These are phyloP conservation scores for Calonectria pseudoreteaudii DNA, from an alignment of 2,329 filamentous ascomycete genomes.

Conservation along the genomic window DNA sequence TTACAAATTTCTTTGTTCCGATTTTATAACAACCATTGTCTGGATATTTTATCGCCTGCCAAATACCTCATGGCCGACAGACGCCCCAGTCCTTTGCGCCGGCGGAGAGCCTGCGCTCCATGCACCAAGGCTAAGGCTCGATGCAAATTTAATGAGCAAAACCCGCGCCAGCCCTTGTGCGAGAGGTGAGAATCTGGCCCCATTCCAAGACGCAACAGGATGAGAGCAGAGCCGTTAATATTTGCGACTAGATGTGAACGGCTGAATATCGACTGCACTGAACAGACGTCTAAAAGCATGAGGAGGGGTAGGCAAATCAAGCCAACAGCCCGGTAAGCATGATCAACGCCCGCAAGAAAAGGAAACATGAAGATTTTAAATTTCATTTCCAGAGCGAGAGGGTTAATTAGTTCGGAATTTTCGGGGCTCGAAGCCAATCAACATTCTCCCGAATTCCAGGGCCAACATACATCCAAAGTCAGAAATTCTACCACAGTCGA, in stretches of 20 bases:
- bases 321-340: slow-evolving; percentile 40
- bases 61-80: slow-evolving; percentile 26
- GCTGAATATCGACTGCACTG: slow-evolving; percentile 42
- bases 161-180: slow-evolving; percentile 39
- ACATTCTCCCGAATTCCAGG: background rate
- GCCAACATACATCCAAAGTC: background rate
- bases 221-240: background rate
- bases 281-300: slow-evolving; percentile 44
- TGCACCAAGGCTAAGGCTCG: slow-evolving; percentile 45
- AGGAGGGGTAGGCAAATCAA: slow-evolving; percentile 48
- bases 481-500: background rate
- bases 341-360: background rate
- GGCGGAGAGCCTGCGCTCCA: slow-evolving; percentile 45
- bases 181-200: slow-evolving; percentile 37
- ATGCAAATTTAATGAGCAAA: slow-evolving; percentile 43
- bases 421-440: background rate
- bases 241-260: slow-evolving; percentile 39
- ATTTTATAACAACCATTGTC: background rate
- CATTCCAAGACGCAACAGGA: background rate
- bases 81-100: slow-evolving; percentile 43
- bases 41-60: background rate
- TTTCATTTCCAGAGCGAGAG: background rate
- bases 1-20: background rate
- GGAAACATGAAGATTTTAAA: background rate
- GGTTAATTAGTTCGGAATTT: too few species aligned